Base-by-base conservation (phyloP, 768 basidiomycete genomes). In the Tricholoma hemisulphureum region DNA sequence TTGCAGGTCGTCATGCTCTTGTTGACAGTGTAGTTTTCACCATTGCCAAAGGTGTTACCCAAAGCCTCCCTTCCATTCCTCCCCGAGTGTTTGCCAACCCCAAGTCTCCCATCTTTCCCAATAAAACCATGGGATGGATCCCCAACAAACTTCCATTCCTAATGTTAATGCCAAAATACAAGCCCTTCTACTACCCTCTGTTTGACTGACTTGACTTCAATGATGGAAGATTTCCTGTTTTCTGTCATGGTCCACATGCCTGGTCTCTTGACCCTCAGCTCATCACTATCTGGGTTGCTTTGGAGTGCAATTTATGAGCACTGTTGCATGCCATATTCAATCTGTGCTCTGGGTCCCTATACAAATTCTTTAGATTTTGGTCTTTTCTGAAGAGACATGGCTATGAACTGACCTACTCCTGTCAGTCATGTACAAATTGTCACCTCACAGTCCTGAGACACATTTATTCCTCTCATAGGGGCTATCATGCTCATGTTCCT, bases 381-480 rank as follows among this genome's bases (percentile, higher is more conserved):
- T 2, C 55, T 2, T 55, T 57, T 20, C 56, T 57, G 10, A 50
- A 16, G 20, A 9, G 34, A 26, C 58, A 45, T 29, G 57, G 56
- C 10, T 61, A 57, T 41, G 34, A 54, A 26, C 21, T 35, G 11
- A 6, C 16, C 20, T 53, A 61, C 29, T 35, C 24, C 11, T 37
- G 21, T 5, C n/a, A 11, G 23, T 32, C n/a, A 18, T 31, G 60
- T 48, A 16, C 43, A 41, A 35, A 32, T 50, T 21, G 49, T 52
- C 10, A 35, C 51, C 9, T 39, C 21, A 23, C 39, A 53, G 26
- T 61, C 60, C 11, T 7, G 56, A 18, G 52, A 57, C 23, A 51
- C 60, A 13, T 61, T 61, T 55, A 13, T 57, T 14, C 60, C 57
- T 3, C 56, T 61, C 31, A 61, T 61, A 18, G 60, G 51, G 10